Evolutionary conservation across 1,139 yeast genomes (phyloP).

Genomic region (Saccharomyces pastorianus): DNA sequence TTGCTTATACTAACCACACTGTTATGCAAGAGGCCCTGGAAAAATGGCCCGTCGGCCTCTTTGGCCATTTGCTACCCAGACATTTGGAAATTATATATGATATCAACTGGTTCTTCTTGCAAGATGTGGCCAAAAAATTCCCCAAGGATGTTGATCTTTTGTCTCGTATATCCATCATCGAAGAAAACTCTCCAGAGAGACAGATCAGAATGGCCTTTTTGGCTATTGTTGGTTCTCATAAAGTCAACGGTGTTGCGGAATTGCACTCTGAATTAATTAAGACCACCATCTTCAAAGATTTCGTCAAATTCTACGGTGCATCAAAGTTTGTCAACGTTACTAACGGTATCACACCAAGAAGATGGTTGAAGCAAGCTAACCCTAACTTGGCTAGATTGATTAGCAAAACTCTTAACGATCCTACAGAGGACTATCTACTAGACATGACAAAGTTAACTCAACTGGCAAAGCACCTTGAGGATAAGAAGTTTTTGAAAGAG

Average conservation of each 20-base stretch:
- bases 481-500: slow-evolving; percentile 52
- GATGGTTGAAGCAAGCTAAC: slow-evolving; percentile 93
- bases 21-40: slow-evolving; percentile 93
- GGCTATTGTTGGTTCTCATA: slow-evolving; percentile 88
- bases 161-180: slow-evolving; percentile 70
- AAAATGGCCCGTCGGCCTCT: slow-evolving; percentile 84
- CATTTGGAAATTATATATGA: slow-evolving; percentile 88
- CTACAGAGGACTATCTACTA: slow-evolving; percentile 62
- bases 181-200: slow-evolving; percentile 62
- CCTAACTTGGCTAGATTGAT: slow-evolving; percentile 70
- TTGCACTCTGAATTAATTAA: slow-evolving; percentile 84
- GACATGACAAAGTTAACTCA: slow-evolving; percentile 61
- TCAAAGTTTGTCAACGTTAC: slow-evolving; percentile 88
- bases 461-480: slow-evolving; percentile 60
- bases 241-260: slow-evolving; percentile 93
- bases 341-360: slow-evolving; percentile 91
- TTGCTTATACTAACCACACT: slow-evolving; percentile 92
- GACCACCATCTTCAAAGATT: slow-evolving; percentile 85
- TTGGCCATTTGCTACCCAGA: slow-evolving; percentile 76
- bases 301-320: slow-evolving; percentile 70
- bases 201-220: slow-evolving; percentile 87
- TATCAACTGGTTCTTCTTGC: slow-evolving; percentile 71
- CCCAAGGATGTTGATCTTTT: slow-evolving; percentile 64
- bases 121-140: slow-evolving; percentile 64
- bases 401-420: slow-evolving; percentile 49